Conservation (phyloP, 148 eudicot species). For the Polygonum aviculare region DNA sequence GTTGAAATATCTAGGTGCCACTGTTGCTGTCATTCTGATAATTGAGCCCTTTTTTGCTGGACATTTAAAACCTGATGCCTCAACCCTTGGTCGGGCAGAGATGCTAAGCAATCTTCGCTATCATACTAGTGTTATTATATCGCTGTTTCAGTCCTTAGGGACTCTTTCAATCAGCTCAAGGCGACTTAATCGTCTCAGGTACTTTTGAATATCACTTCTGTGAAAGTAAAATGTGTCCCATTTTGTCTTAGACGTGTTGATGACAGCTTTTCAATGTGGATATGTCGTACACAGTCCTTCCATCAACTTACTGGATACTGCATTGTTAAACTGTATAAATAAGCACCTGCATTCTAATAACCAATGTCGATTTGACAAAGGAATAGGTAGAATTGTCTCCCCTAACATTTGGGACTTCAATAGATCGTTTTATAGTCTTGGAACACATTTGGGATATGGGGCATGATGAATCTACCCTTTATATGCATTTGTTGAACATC, state of each 20-base stretch:
- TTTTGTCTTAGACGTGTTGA: neutral
- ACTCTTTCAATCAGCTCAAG: slow-evolving; percentile 92
- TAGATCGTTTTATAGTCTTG: neutral
- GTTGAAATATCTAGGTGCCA: slow-evolving; percentile 94
- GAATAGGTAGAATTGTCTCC: neutral
- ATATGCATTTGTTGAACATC: neutral
- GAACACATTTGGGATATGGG: neutral
- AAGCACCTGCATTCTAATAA: neutral
- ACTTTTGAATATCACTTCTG: slow-evolving; percentile 16
- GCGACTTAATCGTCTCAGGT: slow-evolving; percentile 94
- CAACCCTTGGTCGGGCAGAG: slow-evolving; percentile 96
- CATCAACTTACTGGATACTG: neutral
- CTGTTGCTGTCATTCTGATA: slow-evolving; percentile 90
- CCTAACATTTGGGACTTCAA: neutral
- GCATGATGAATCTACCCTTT: neutral
- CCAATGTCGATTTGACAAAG: neutral
- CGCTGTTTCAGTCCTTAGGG: slow-evolving; percentile 88
- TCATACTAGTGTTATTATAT: slow-evolving; percentile 94
- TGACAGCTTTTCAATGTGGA: neutral
- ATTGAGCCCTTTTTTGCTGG: slow-evolving; percentile 99
- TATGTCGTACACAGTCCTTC: neutral
- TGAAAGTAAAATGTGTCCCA: neutral
- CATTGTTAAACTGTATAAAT: neutral
- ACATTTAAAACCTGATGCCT: slow-evolving; percentile 71
- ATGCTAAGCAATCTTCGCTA: slow-evolving; percentile 97